phyloP scores from a whole-genome alignment of 148 eudicot species.

The Rhododendron ovatum region DNA sequence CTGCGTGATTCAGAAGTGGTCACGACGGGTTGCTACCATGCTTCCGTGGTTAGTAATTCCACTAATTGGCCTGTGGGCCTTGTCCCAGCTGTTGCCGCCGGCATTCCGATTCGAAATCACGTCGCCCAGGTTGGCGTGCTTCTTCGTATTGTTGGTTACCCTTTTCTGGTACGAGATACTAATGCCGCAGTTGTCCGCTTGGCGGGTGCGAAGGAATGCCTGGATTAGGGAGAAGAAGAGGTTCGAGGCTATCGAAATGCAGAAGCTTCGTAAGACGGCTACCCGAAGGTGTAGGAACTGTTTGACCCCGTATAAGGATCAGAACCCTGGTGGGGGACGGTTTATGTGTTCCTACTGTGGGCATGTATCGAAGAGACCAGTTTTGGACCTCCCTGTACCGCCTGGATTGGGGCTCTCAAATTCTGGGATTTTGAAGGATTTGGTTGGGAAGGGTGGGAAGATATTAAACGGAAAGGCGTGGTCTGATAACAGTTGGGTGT shows the following conservation, averaged over 20 bases:
- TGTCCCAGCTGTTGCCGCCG: constrained; percentile 91
- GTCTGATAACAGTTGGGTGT: constrained; percentile 70
- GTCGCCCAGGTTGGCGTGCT: constrained; percentile 87
- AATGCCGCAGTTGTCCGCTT: constrained; percentile 90
- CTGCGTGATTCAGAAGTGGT: constrained; percentile 98
- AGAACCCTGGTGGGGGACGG: constrained; percentile 90
- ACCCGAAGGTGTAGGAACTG: constrained; percentile 93
- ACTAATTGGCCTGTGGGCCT: constrained; percentile 89
- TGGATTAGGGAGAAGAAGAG: constrained; percentile 83
- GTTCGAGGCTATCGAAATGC: constrained; percentile 84
- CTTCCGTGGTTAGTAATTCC: constrained; percentile 98
- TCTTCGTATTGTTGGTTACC: constrained; percentile 76
- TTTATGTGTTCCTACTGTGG: constrained; percentile 98
- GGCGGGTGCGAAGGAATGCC: constrained; percentile 82
- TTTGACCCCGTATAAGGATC: constrained; percentile 82
- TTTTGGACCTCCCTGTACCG: constrained; percentile 79
- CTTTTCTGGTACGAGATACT: constrained; percentile 92
- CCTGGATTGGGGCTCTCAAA: constrained; percentile 61
- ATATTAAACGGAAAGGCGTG: constrained; percentile 68
- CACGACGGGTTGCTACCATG: constrained; percentile 97
- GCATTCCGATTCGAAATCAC: constrained; percentile 94
- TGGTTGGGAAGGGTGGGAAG: constrained; percentile 88
- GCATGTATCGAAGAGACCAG: constrained; percentile 92
- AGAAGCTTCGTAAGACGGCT: constrained; percentile 85
- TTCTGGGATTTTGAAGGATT: constrained; percentile 76